Evolutionary conservation across 805 yeast species (phyloP).

Genomic region (Candida endomychidarum): DNA sequence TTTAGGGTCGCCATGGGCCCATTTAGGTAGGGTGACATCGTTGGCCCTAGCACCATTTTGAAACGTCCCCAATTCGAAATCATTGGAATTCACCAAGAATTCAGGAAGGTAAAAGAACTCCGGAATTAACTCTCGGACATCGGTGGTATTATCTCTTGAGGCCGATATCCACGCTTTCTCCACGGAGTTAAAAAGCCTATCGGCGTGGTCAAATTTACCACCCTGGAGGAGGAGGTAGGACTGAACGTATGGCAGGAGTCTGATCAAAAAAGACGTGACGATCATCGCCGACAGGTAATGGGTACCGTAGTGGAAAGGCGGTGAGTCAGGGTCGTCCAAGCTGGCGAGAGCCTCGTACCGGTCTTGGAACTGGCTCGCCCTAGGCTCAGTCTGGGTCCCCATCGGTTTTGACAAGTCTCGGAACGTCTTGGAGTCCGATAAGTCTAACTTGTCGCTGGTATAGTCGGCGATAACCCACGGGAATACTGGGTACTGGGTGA

Average conservation of each 20-base stretch:
- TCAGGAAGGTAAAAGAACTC: constrained; percentile 85
- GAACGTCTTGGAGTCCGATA: constrained; percentile 58
- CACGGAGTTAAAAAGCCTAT: constrained; percentile 71
- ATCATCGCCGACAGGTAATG: constrained; percentile 95
- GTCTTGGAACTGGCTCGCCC: constrained; percentile 66
- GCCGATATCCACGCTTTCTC: constrained; percentile 82
- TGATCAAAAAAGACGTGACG: constrained; percentile 74
- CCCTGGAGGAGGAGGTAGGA: constrained; percentile 80
- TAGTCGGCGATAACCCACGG: constrained; percentile 92
- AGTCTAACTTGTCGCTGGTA: constrained; percentile 65
- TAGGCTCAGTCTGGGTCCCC: constrained; percentile 75
- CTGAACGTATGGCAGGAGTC: constrained; percentile 78
- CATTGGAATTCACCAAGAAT: constrained; percentile 63
- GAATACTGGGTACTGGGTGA: constrained; percentile 88
- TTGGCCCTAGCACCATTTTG: constrained; percentile 62
- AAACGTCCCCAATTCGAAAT: constrained; percentile 65
- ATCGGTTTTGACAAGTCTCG: constrained; percentile 84
- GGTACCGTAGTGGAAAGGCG: constrained; percentile 90
- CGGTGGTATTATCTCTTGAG: constrained; percentile 76
- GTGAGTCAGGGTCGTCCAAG: constrained; percentile 55
- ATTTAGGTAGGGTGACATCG: constrained; percentile 72
- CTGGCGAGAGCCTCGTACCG: constrained; percentile 70
- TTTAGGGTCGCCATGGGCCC: constrained; percentile 80
- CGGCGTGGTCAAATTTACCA: constrained; percentile 87
- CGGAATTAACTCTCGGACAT: constrained; percentile 84